These are phyloP conservation scores for Taxawa tesnikishii DNA, from an alignment of 2,329 filamentous ascomycete genomes.

Conservation along the genomic window DNA sequence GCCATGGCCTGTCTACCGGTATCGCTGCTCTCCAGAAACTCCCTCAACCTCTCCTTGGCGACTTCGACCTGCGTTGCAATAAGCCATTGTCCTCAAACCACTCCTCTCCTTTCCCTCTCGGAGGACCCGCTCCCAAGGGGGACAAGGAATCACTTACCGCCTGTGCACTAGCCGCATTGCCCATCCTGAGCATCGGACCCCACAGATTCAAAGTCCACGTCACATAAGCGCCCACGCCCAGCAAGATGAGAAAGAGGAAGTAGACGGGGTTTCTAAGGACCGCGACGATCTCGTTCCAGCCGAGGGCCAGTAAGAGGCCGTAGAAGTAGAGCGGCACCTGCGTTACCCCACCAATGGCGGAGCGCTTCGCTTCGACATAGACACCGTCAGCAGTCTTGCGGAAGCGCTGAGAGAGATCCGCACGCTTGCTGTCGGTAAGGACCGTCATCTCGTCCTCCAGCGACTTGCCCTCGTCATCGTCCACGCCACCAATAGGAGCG, in stretches of 20 bases:
- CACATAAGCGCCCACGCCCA: constrained; percentile 67
- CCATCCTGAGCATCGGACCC: constrained; percentile 92
- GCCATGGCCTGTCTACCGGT: constrained; percentile 71
- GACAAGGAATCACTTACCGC: too few relatives aligned
- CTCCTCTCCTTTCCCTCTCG: too few relatives aligned
- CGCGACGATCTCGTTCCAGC: constrained; percentile 99
- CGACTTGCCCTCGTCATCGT: constrained; percentile 78
- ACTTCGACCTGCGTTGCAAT: too few relatives aligned
- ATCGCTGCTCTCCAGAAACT: constrained; percentile 82
- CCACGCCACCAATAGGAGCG: constrained; percentile 78
- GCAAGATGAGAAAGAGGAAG: constrained; percentile 75
- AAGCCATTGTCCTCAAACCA: too few relatives aligned
- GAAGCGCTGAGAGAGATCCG: constrained; percentile 86
- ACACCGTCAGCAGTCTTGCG: constrained; percentile 98
- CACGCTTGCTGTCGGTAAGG: constrained; percentile 77
- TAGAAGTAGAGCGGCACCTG: constrained; percentile 96
- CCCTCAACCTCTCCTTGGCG: constrained; percentile 78
- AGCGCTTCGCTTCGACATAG: constrained; percentile 94
- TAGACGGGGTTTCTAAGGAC: constrained; percentile 89
- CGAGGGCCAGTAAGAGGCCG: constrained; percentile 71
- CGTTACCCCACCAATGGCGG: constrained; percentile 87
- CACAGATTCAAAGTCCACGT: constrained; percentile 91
- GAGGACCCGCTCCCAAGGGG: too few relatives aligned
- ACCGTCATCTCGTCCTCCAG: constrained; percentile 94
- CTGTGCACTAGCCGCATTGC: constrained; percentile 75